A percentile compares a stretch with the other conserved stretches of the same genome.
phyloP scores from a whole-genome alignment of 2,329 filamentous ascomycete species.

The Ampelomyces quisqualis region DNA sequence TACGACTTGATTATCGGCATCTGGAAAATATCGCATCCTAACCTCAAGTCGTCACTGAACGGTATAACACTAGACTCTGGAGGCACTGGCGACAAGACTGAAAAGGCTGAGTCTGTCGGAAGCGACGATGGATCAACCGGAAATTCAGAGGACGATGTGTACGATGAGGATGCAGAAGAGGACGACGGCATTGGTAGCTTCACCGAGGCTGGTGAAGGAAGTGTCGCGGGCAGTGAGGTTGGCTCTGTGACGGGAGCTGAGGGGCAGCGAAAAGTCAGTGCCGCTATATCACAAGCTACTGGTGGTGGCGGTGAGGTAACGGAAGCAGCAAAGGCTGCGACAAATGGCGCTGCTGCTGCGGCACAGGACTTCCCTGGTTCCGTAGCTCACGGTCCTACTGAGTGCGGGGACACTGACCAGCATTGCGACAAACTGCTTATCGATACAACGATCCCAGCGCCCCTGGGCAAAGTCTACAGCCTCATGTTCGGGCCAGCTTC shows the following conservation, averaged over 20 bases:
- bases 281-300: conserved; percentile 46
- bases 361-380: conserved; percentile 78
- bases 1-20: conserved; percentile 98
- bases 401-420: conserved; percentile 73
- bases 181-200: conserved; percentile 68
- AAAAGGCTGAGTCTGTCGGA: conserved; percentile 68
- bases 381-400: conserved; percentile 76
- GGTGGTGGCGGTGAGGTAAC: conserved; percentile 33
- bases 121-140: conserved; percentile 54
- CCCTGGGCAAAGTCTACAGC: conserved; percentile 87
- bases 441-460: conserved; percentile 83
- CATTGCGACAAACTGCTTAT: conserved; percentile 85
- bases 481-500: conserved; percentile 83
- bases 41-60: conserved; percentile 85
- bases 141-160: conserved; percentile 73
- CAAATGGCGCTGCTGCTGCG: conserved; percentile 46
- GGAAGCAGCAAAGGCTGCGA: conserved; percentile 45
- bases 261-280: conserved; percentile 68
- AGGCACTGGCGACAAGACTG: conserved; percentile 84
- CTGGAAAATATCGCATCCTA: conserved; percentile 95
- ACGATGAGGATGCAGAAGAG: conserved; percentile 77
- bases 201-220: conserved; percentile 56
- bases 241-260: conserved; percentile 53
- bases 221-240: conserved; percentile 56
- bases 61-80: conserved; percentile 71